Percentiles rank a stretch among this genome's conserved stretches.
phyloP scores from a whole-genome alignment of 2,329 filamentous ascomycete species.

The Fusarium drepaniforme region DNA sequence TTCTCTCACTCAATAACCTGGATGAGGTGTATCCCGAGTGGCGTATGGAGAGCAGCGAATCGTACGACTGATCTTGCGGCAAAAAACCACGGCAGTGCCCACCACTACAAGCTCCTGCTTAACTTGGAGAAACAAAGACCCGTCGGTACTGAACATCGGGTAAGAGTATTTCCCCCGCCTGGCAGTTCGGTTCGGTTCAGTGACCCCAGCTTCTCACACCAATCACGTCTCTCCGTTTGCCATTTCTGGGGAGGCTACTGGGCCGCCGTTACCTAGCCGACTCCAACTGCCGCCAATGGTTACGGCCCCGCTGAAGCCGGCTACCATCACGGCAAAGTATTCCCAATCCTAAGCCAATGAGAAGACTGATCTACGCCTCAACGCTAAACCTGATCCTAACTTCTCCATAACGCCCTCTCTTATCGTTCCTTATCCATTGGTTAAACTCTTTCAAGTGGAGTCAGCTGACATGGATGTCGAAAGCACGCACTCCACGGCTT shows the following conservation, averaged over 20 bases:
- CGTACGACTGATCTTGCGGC: slow-evolving; percentile 25
- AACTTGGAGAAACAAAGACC: slow-evolving; percentile 38
- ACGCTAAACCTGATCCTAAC: neutral
- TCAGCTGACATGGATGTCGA: neutral
- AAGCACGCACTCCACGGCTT: neutral
- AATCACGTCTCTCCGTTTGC: slow-evolving; percentile 18
- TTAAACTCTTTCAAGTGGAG: neutral
- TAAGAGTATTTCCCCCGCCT: slow-evolving; percentile 33
- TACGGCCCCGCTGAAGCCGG: slow-evolving; percentile 38
- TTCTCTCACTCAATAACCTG: neutral
- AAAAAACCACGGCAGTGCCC: slow-evolving; percentile 23
- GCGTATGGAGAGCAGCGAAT: slow-evolving; percentile 4
- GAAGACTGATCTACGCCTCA: neutral
- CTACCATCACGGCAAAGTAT: slow-evolving; percentile 33
- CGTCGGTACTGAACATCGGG: slow-evolving; percentile 25
- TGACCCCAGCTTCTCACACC: slow-evolving; percentile 20
- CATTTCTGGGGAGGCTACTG: slow-evolving; percentile 11
- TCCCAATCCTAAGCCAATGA: neutral
- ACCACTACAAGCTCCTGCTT: slow-evolving; percentile 5
- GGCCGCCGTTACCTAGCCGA: slow-evolving; percentile 32
- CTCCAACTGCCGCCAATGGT: slow-evolving; percentile 36
- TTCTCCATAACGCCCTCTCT: neutral
- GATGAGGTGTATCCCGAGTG: neutral
- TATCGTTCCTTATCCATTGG: neutral
- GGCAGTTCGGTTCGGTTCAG: neutral